A percentile compares a stretch with the other conserved stretches of the same genome.
Evolutionary conservation across 768 basidiomycete species (phyloP).

Genomic region (Mrakia blollopis): DNA sequence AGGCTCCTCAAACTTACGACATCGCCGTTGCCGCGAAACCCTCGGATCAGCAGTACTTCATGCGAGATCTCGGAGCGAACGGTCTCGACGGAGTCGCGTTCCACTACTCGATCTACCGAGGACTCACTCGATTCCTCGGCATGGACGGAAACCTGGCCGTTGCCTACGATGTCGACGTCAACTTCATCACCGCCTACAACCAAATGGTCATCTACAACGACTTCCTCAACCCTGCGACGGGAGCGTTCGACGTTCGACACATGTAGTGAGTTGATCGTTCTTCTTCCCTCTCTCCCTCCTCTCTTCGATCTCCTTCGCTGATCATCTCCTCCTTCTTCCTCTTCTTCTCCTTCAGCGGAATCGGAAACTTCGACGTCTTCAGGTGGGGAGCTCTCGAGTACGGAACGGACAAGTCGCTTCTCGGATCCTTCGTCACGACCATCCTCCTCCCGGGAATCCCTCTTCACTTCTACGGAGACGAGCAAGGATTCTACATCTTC

Average conservation of each 20-base stretch:
- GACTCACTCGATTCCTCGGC: conserved; percentile 77
- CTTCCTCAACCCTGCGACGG: conserved; percentile 66
- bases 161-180: conserved; percentile 73
- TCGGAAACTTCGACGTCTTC: conserved; percentile 92
- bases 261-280: conserved; percentile 51
- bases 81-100: conserved; percentile 77
- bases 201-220: conserved; percentile 76
- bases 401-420: conserved; percentile 67
- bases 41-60: conserved; percentile 65
- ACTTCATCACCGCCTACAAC: conserved; percentile 88
- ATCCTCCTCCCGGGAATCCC: conserved; percentile 83
- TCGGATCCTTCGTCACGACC: conserved; percentile 72
- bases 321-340: neutral
- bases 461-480: conserved; percentile 84
- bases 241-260: conserved; percentile 71
- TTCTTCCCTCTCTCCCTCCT: neutral
- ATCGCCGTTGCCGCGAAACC: conserved; percentile 64
- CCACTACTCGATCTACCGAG: conserved; percentile 90
- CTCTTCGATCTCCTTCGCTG: neutral
- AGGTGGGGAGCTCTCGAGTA: conserved; percentile 86
- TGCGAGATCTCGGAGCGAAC: conserved; percentile 59
- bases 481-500: conserved; percentile 76
- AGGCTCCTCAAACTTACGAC: conserved; percentile 63
- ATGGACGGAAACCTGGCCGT: conserved; percentile 94
- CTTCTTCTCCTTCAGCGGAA: conserved; percentile 49